Conservation (phyloP, 2,329 filamentous ascomycete genomes). For the Alternaria hordeiaustralica region DNA sequence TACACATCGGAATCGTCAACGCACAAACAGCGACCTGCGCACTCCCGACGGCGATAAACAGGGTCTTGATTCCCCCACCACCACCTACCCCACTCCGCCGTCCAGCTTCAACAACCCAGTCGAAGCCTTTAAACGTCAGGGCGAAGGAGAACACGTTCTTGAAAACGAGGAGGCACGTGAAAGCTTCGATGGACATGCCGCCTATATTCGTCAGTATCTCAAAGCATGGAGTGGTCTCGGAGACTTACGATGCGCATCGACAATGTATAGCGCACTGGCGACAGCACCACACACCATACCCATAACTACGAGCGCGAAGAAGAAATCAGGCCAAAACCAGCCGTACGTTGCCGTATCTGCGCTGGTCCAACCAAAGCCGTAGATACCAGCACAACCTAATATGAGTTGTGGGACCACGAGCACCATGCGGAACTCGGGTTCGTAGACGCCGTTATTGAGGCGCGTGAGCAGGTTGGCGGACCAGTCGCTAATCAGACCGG, state of each 20-base stretch:
- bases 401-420: slow-evolving; percentile 84
- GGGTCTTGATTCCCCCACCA: slow-evolving; percentile 62
- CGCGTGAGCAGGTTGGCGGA: slow-evolving; percentile 73
- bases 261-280: slow-evolving; percentile 83
- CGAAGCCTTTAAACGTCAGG: slow-evolving; percentile 81
- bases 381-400: slow-evolving; percentile 78
- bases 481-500: slow-evolving; percentile 76
- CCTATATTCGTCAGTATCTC: slow-evolving; percentile 52
- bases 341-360: slow-evolving; percentile 67
- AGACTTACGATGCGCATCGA: slow-evolving; percentile 80
- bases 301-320: slow-evolving; percentile 82
- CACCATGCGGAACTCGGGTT: slow-evolving; percentile 87
- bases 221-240: background rate
- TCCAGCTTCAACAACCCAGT: slow-evolving; percentile 72
- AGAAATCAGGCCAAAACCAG: slow-evolving; percentile 78
- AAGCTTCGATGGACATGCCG: slow-evolving; percentile 83
- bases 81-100: background rate
- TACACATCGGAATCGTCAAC: slow-evolving; percentile 79
- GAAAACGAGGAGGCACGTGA: slow-evolving; percentile 89
- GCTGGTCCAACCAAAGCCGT: slow-evolving; percentile 80
- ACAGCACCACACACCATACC: slow-evolving; percentile 94
- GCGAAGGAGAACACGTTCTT: slow-evolving; percentile 93
- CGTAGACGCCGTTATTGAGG: slow-evolving; percentile 80
- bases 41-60: slow-evolving; percentile 74
- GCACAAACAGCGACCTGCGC: slow-evolving; percentile 81